Base-by-base conservation (phyloP, 495 filamentous ascomycete species). In the Lepidopterella palustris region DNA sequence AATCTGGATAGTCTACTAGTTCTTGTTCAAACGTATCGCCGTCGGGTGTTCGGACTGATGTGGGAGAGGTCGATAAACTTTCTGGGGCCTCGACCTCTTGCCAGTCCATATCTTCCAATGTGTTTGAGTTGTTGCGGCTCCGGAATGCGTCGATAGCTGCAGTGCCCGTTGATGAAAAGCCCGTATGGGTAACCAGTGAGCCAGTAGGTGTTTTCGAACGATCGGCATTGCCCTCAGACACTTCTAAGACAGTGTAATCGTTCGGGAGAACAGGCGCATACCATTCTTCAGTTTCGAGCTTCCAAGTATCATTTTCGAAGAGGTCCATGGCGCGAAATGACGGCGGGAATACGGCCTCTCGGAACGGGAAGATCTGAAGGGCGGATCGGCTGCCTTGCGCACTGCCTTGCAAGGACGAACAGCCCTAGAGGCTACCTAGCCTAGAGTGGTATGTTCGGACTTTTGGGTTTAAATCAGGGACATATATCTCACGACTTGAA, bases 41-140 rank as follows among this genome's bases (percentile, higher is more conserved):
- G 56, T 67, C 64, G 24, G 64, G 64, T 8, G 64, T 67, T n/a
- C 21, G 55, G 9, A 59, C 54, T 13, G 63, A 61, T 5, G 57
- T 63, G 5, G 60, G 60, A 42, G 64, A 67, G 15, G 28, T 27
- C 20, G 32, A 58, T 24, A 32, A 45, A 60, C 40, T 59, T 61
- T 45, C 45, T 15, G 45, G 21, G 52, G 27, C 49, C 25, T 48
- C 39, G 45, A n/a, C 20, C 5, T 62, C 35, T 25, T 62, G 59
- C 63, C 59, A 60, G 54, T 60, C 63, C 58, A 57, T 39, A 56
- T 56, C 58, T 32, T 66, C 61, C 56, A 59, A 60, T 51, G 59
- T 52, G 55, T 55, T 53, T 24, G 32, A 49, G 31, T 55, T n/a
- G 15, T 50, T 25, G 18, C 20, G 20, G 23, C 24, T 27, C 18